phyloP scores from a whole-genome alignment of 1,139 yeast species.

The Hemisphaericaspora xylanilytica region DNA sequence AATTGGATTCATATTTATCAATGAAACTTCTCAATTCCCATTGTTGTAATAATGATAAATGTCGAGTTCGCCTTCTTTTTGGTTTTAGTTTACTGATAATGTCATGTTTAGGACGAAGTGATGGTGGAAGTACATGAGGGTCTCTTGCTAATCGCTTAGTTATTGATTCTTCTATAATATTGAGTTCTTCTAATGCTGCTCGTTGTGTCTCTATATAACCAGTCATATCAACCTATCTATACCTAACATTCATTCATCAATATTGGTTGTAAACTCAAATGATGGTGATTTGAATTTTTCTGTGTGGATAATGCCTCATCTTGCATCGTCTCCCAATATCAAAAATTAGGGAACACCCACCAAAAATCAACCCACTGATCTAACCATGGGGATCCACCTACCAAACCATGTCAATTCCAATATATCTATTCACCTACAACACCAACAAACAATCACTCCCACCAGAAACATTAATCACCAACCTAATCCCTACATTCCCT shows the following conservation, averaged over 20 bases:
- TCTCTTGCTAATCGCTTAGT: constrained; percentile 31
- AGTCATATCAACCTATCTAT: too few species aligned
- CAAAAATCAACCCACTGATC: background rate
- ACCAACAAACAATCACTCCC: constrained; percentile 31
- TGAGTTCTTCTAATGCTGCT: constrained; percentile 36
- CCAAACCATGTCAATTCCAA: constrained; percentile 10
- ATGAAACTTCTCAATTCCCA: constrained; percentile 63
- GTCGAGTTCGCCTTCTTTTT: constrained; percentile 25
- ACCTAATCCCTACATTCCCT: constrained; percentile 31
- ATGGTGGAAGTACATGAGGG: constrained; percentile 21
- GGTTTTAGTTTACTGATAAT: constrained; percentile 11
- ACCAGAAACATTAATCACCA: constrained; percentile 22
- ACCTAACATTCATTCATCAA: too few species aligned
- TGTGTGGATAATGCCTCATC: too few species aligned
- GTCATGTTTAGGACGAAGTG: constrained; percentile 9
- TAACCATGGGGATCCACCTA: too few species aligned
- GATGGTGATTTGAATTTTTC: too few species aligned
- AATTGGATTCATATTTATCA: constrained; percentile 37
- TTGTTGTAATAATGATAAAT: constrained; percentile 55
- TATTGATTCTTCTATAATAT: constrained; percentile 32
- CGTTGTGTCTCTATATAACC: constrained; percentile 38
- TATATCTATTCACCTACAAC: constrained; percentile 42
- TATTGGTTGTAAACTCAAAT: too few species aligned
- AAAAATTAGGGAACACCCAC: too few species aligned
- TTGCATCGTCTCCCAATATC: too few species aligned